Conservation (phyloP, 768 basidiomycete species). For the Lactarius sp. region DNA sequence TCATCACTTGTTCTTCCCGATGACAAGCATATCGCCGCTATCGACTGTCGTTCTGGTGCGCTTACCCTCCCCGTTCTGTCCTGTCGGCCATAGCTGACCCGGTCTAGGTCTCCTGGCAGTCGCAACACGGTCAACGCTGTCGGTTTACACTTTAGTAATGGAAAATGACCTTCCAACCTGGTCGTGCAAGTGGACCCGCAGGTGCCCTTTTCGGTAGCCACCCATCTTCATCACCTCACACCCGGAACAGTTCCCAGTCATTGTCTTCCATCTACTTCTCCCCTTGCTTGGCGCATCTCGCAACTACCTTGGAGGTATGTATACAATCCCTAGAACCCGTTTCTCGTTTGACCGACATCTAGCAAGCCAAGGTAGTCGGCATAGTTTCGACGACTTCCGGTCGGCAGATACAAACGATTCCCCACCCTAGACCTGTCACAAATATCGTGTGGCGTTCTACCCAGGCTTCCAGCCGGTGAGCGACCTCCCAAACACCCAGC, state of each 20-base stretch:
- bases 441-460: slow-evolving; percentile 70
- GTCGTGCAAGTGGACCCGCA: slow-evolving; percentile 70
- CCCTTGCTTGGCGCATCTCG: slow-evolving; percentile 74
- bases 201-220: slow-evolving; percentile 38
- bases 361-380: slow-evolving; percentile 57
- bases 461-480: slow-evolving; percentile 60
- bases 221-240: slow-evolving; percentile 5
- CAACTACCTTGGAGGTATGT: slow-evolving; percentile 52
- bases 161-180: slow-evolving; percentile 82
- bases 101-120: slow-evolving; percentile 68
- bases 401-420: slow-evolving; percentile 58
- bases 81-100: slow-evolving; percentile 30
- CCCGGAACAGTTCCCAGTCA: slow-evolving; percentile 40
- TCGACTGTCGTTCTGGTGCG: slow-evolving; percentile 74
- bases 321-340: not conserved
- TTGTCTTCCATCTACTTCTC: slow-evolving; percentile 57
- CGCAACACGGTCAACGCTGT: slow-evolving; percentile 53
- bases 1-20: slow-evolving; percentile 69
- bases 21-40: slow-evolving; percentile 47
- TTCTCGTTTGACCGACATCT: slow-evolving; percentile 23
- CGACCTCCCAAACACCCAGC: slow-evolving; percentile 24
- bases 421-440: slow-evolving; percentile 69
- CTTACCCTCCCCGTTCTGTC: not conserved
- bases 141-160: slow-evolving; percentile 70
- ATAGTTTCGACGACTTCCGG: slow-evolving; percentile 72